Percentiles rank a stretch among this genome's conserved stretches.
Conservation (phyloP, 352 stramenopile species). For the Phytopythium oedochilum region DNA sequence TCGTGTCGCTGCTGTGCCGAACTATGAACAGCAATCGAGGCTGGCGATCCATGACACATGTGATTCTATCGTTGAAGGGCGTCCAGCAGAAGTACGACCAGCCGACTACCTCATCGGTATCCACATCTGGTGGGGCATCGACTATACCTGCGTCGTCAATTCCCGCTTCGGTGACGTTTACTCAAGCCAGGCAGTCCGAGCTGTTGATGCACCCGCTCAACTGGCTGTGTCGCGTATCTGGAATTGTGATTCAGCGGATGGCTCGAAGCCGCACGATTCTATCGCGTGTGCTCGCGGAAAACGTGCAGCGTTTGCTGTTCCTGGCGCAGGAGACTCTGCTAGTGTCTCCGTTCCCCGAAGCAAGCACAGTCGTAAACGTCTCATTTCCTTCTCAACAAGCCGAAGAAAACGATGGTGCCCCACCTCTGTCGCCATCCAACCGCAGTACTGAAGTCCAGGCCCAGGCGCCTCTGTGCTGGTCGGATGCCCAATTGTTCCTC, state of each 20-base stretch:
- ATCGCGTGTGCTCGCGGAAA: conserved; percentile 64
- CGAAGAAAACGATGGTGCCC: background rate
- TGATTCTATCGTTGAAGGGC: conserved; percentile 54
- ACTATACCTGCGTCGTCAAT: conserved; percentile 11
- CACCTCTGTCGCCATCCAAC: background rate
- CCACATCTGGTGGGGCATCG: background rate
- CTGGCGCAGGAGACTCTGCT: conserved; percentile 67
- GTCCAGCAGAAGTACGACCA: conserved; percentile 62
- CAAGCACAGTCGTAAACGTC: background rate
- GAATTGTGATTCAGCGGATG: conserved; percentile 77
- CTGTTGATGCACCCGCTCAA: conserved; percentile 44
- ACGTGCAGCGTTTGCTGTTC: conserved; percentile 70
- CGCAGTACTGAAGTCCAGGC: background rate
- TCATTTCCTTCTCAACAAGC: background rate
- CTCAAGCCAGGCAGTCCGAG: conserved; percentile 19
- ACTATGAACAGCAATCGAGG: conserved; percentile 63
- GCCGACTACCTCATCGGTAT: background rate
- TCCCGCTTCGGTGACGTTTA: conserved; percentile 2
- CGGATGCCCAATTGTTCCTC: conserved; percentile 61
- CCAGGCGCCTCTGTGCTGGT: conserved; percentile 19
- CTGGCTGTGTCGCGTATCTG: conserved; percentile 59
- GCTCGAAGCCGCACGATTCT: conserved; percentile 71
- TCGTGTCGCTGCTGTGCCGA: conserved; percentile 72
- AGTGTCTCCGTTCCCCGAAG: conserved; percentile 22
- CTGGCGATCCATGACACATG: conserved; percentile 60